A percentile compares a stretch with the other conserved stretches of the same genome.
phyloP scores from a whole-genome alignment of 352 stramenopile species.

The Elongisporangium undulatum region DNA sequence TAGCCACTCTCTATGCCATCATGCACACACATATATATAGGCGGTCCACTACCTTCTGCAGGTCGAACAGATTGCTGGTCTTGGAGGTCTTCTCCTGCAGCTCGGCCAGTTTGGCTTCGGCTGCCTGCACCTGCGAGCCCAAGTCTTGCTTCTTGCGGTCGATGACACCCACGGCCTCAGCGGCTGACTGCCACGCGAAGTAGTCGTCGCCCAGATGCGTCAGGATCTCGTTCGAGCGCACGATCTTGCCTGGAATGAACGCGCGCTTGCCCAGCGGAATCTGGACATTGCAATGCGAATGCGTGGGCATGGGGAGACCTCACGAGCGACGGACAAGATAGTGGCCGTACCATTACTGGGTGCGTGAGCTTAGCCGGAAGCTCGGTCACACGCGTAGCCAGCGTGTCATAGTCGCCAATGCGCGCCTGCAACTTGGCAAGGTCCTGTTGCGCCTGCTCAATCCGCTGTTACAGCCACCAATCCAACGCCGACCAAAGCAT shows the following conservation, averaged over 20 bases:
- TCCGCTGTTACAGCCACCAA: slow-evolving; percentile 22
- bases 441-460: slow-evolving; percentile 50
- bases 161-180: slow-evolving; percentile 55
- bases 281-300: slow-evolving; percentile 10
- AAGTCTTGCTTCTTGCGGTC: slow-evolving; percentile 73
- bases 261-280: slow-evolving; percentile 76
- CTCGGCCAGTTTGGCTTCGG: slow-evolving; percentile 41
- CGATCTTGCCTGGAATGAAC: slow-evolving; percentile 79
- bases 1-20: background rate
- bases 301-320: background rate
- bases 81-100: slow-evolving; percentile 64
- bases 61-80: slow-evolving; percentile 53
- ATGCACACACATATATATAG: too few species aligned
- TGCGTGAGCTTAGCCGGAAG: slow-evolving; percentile 78
- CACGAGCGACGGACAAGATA: background rate
- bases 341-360: slow-evolving; percentile 56
- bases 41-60: slow-evolving; percentile 67
- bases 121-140: slow-evolving; percentile 37
- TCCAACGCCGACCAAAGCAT: background rate
- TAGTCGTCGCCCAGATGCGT: slow-evolving; percentile 79
- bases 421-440: slow-evolving; percentile 48
- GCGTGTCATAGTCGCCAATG: slow-evolving; percentile 46
- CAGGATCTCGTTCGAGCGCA: slow-evolving; percentile 82
- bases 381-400: slow-evolving; percentile 50
- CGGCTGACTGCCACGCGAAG: slow-evolving; percentile 72